A percentile compares a stretch with the other conserved stretches of the same genome.
Conservation (phyloP, 345 rosid genomes). For the Passiflora organensis region DNA sequence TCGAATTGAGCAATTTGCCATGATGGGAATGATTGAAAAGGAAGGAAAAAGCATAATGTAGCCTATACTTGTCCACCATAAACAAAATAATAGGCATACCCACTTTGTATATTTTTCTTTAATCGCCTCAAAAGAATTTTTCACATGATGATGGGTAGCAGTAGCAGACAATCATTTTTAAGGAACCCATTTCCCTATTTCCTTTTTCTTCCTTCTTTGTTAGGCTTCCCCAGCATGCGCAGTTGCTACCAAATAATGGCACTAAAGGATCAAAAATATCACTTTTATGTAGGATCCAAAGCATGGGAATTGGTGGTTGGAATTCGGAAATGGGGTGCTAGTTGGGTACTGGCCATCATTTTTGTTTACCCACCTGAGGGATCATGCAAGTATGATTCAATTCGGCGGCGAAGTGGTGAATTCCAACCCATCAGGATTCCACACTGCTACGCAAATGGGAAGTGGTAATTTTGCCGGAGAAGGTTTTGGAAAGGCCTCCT, state of each 20-base stretch:
- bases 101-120: too few relatives aligned
- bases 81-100: too few relatives aligned
- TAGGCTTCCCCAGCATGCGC: too few relatives aligned
- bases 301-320: slow-evolving; percentile 99
- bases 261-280: too few relatives aligned
- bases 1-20: too few relatives aligned
- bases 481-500: slow-evolving; percentile 88
- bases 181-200: neutral
- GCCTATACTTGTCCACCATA: too few relatives aligned
- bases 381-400: slow-evolving; percentile 90
- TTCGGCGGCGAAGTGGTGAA: slow-evolving; percentile 92
- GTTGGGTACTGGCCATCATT: slow-evolving; percentile 95
- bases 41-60: too few relatives aligned
- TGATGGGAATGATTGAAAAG: too few relatives aligned
- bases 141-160: too few relatives aligned
- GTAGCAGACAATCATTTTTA: too few relatives aligned
- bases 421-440: slow-evolving; percentile 59
- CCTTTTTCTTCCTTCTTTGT: neutral
- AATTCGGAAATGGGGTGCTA: slow-evolving; percentile 81
- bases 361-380: slow-evolving; percentile 70
- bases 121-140: too few relatives aligned
- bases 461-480: slow-evolving; percentile 94
- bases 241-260: too few relatives aligned
- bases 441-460: slow-evolving; percentile 92
- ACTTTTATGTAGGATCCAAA: slow-evolving; percentile 70